Conservation (phyloP, 768 basidiomycete genomes). For the Psilocybe sp. region DNA sequence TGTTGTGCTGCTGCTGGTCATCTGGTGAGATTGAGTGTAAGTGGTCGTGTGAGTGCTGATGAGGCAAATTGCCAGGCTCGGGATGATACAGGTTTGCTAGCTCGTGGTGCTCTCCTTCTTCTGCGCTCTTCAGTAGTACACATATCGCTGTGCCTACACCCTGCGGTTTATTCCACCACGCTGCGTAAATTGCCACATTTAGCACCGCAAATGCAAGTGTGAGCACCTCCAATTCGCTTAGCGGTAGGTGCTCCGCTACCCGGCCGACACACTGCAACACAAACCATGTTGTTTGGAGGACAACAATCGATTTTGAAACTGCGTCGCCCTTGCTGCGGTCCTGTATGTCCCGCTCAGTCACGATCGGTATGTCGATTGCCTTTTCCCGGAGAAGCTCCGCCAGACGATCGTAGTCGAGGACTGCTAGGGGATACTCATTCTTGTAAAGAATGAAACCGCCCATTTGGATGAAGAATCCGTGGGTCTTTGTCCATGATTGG, state of each 20-base stretch:
- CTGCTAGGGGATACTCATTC: background rate
- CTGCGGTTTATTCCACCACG: background rate
- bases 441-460: slow-evolving; percentile 9
- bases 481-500: slow-evolving; percentile 5
- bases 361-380: too few relatives aligned
- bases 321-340: too few relatives aligned
- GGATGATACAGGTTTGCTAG: too few relatives aligned
- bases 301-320: too few relatives aligned
- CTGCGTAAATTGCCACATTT: background rate
- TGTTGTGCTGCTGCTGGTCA: too few relatives aligned
- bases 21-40: too few relatives aligned
- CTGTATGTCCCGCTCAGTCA: slow-evolving; percentile 10
- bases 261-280: too few relatives aligned
- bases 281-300: too few relatives aligned
- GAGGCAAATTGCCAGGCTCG: too few relatives aligned
- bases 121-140: too few relatives aligned
- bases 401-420: background rate
- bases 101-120: too few relatives aligned
- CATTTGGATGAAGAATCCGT: slow-evolving; percentile 11
- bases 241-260: background rate
- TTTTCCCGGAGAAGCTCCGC: background rate
- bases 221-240: background rate
- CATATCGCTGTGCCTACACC: background rate
- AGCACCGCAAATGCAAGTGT: background rate
- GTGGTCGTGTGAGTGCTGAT: too few relatives aligned